Conservation (phyloP, 805 yeast species). For the Kluyveromyces lactis region DNA sequence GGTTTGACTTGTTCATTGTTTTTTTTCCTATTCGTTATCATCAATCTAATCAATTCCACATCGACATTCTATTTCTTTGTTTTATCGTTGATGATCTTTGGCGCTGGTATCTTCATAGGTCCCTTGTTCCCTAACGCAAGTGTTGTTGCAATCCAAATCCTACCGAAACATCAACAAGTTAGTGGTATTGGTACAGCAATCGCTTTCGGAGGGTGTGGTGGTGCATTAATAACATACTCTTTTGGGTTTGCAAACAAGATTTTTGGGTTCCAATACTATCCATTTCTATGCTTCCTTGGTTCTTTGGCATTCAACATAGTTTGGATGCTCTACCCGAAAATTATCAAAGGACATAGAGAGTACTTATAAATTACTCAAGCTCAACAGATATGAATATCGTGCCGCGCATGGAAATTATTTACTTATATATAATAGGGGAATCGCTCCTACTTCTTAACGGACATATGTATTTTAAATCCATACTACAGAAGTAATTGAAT, state of each 20-base stretch:
- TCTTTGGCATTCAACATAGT: constrained; percentile 16
- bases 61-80: constrained; percentile 15
- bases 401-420: no score
- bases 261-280: constrained; percentile 22
- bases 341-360: constrained; percentile 17
- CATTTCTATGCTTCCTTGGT: constrained; percentile 20
- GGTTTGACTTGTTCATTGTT: constrained; percentile 28
- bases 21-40: constrained; percentile 25
- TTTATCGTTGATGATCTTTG: constrained; percentile 26
- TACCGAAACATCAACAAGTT: constrained; percentile 55
- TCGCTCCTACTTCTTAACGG: no score
- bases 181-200: constrained; percentile 67
- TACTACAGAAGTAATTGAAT: no score
- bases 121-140: constrained; percentile 70
- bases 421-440: no score
- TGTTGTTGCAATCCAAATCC: constrained; percentile 49
- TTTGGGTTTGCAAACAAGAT: constrained; percentile 39
- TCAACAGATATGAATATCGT: no score
- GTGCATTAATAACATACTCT: constrained; percentile 63
- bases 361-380: constrained; percentile 9
- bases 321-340: constrained; percentile 25
- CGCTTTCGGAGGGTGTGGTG: constrained; percentile 77
- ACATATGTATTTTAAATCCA: no score
- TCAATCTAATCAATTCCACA: constrained; percentile 14
- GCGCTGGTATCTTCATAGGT: constrained; percentile 55